Evolutionary conservation across 371 early-diverging fungal genomes (phyloP), one percentile per base, ranked within the genome.

Genomic region (Circinella minor): DNA sequence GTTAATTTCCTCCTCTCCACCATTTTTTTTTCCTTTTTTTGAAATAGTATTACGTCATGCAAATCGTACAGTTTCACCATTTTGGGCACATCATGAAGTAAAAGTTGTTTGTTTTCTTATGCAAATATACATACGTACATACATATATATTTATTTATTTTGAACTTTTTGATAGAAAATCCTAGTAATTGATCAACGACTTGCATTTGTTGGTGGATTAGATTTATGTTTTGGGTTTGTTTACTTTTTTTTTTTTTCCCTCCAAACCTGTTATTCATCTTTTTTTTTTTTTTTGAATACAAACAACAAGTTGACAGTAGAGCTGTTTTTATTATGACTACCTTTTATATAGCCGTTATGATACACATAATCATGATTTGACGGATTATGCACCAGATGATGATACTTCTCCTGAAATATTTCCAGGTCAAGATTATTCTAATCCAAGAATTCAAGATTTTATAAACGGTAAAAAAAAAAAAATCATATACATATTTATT

Each of bases 371-470:
- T 1, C 98, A 98, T 77, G 80, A 86, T 5, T 71, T 96, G 57
- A 84, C 88, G 5, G 96, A 96, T 76, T 90, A 84, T 71, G 39
- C 27, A n/a, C 55, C 66, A 10, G 73, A 62, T 15, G 84, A 83
- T 17, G 66, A 70, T 14, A 39, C 47, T 10, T 54, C 74, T 20
- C 72, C 78, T 51, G 82, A 83, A 46, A 83, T 89, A 37, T 96
- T 89, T 80, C 93, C 93, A 9, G 96, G 96, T n/a, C 92, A 91
- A 81, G 98, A 98, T 73, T 98, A 94, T 79, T 91, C 91, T 66
- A 98, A 98, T 73, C 94, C 96, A 14, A 89, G 96, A 51, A 86
- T 95, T 67, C 91, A 89, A 73, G 97, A 97, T 78, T 97, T 96
- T 82, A 71, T 74, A 36, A 88, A 93, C 73, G 89, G 90, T 88